Evolutionary conservation across 2,329 filamentous ascomycete species (phyloP), one percentile per base, ranked within the genome.

Genomic region (Xylaria sp.): DNA sequence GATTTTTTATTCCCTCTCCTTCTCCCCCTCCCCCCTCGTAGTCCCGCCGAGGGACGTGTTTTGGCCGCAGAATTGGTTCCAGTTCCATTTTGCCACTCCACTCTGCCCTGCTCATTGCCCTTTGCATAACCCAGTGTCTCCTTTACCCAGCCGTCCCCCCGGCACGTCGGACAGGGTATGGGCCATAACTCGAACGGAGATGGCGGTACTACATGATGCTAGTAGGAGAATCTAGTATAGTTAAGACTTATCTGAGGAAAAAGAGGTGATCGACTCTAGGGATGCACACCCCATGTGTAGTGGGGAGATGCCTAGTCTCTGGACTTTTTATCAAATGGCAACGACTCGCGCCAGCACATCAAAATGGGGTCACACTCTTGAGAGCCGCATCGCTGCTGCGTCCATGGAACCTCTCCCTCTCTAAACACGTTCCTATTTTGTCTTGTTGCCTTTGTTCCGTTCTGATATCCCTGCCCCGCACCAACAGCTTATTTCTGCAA

Each of bases 301-400:
- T 81, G 81, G 88, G 88, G 88, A 88, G 86, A 85, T 86, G 84
- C 82, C 83, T 88, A 88, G 86, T 86, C 84, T 86, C 84, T 86
- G 84, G 84, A 83, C 82, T 83, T 87, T 85, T 85, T 85, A 89
- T 90, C 87, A 90, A 94, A 91, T 95, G 92, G 92, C 88, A 88
- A 89, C 86, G 87, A 91, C 86, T 86, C 85, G 90, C 91, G 93
- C 93, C 94, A 97, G 87, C 93, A 92, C 94, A 97, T 94, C 93
- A 92, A 85, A 84, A 89, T 88, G 87, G 88, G 69, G 88, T 89
- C 88, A 87, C 87, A 88, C 87, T 86, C 82, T 86, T 78, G 76
- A 89, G 87, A 89, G 88, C 88, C 88, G 88, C 88, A 90, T 88
- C 83, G 84, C 58, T 81, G 86, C 84, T 88, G 87, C 86, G 85